A percentile compares a stretch with the other conserved stretches of the same genome.
Evolutionary conservation across 148 eudicot genomes (phyloP).

Genomic region (Cornus florida): DNA sequence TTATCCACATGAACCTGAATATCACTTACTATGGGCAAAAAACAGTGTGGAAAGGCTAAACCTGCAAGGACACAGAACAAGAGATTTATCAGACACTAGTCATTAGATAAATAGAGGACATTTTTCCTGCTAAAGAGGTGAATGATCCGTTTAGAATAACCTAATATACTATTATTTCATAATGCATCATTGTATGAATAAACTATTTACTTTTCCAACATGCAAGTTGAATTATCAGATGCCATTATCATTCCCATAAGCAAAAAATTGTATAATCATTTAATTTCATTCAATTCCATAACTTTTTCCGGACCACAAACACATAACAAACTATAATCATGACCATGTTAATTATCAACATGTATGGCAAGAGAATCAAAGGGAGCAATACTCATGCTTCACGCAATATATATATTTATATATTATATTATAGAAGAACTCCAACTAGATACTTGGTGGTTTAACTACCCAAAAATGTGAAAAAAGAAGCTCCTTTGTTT

Average conservation of each 20-base stretch:
- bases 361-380: too few species aligned
- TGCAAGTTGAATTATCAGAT: too few species aligned
- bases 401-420: too few species aligned
- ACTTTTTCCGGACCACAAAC: background rate
- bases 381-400: too few species aligned
- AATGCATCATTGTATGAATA: background rate
- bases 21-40: conserved; percentile 85
- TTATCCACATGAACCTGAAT: conserved; percentile 3
- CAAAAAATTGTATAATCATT: background rate
- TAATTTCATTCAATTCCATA: background rate
- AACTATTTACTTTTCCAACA: background rate
- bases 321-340: background rate
- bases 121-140: conserved; percentile 1
- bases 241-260: background rate
- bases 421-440: too few species aligned
- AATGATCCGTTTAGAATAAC: background rate
- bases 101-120: background rate
- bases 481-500: too few species aligned
- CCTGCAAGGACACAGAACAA: conserved; percentile 55
- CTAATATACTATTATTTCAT: too few species aligned
- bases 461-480: too few species aligned
- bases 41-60: conserved; percentile 93
- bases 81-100: conserved; percentile 17
- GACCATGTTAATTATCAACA: too few species aligned
- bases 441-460: too few species aligned